A percentile compares a stretch with the other conserved stretches of the same genome.
Evolutionary conservation across 148 eudicot species (phyloP).

Genomic region (Rhododendron simsii): DNA sequence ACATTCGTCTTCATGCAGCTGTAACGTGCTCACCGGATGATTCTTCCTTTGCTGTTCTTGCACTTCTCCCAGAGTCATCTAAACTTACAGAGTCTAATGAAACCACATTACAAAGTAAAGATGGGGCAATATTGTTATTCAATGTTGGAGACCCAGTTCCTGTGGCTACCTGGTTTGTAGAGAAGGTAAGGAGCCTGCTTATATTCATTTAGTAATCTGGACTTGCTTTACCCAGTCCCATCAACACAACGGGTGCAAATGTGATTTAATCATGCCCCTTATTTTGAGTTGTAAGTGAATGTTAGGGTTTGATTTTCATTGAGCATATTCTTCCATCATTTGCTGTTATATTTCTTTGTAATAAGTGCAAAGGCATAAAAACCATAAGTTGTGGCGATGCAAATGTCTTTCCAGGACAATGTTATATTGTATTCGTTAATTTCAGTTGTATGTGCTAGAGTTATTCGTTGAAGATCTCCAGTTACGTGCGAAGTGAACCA

Average conservation of each 20-base stretch:
- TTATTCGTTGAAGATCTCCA: not conserved
- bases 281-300: not conserved
- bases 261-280: not conserved
- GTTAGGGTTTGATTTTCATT: not conserved
- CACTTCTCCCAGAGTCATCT: constrained; percentile 40
- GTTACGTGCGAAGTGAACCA: not conserved
- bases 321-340: not conserved
- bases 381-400: no score
- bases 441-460: not conserved
- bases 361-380: not conserved
- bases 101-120: constrained; percentile 17
- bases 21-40: constrained; percentile 51
- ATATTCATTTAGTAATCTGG: not conserved
- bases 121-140: constrained; percentile 68
- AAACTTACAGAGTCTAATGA: constrained; percentile 19
- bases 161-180: constrained; percentile 67
- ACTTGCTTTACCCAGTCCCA: not conserved
- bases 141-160: constrained; percentile 58
- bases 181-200: constrained; percentile 46
- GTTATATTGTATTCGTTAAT: not conserved
- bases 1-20: constrained; percentile 45
- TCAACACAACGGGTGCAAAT: not conserved
- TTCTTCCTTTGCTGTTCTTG: constrained; percentile 74
- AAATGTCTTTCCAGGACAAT: not conserved
- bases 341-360: not conserved